Evolutionary conservation across 768 basidiomycete genomes (phyloP), one percentile per base, ranked within the genome.

Genomic region (Podaxis sp.): DNA sequence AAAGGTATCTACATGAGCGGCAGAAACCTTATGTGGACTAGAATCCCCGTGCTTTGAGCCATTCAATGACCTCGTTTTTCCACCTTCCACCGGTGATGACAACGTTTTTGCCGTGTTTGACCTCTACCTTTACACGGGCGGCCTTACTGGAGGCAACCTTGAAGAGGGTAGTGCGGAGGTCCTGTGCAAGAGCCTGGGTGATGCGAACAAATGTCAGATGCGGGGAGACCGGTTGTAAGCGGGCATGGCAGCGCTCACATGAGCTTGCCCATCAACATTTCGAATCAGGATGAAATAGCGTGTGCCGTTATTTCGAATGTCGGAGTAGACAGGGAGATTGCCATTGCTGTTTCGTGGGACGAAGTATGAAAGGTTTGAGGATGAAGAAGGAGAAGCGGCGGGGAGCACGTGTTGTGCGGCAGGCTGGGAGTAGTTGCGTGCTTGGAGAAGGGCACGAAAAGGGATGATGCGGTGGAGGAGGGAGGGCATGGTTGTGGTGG

Each of bases 271-370:
- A 63, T 91, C 80, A 8, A 93, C 77, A 73, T 92, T 89, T 57
- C 87, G 83, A 62, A 93, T 79, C 51, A 82, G 79, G 49, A 88
- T 73, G 39, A 83, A 76, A 64, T 84, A 76, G 60, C 85, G 83
- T 3, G 86, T 82, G 63, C 87, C 83, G 33, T 75, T 84, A 71
- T 88, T 90, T 65, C 88, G 85, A 51, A 90, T 71, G 71, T 92
- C 88, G 30, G 88, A 83, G 72, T 92, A 92, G 26, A 93, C 88
- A 49, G 91, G 90, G 33, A 93, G 79, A 53, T 83, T 82, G 36
- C 89, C 88, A 55, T 80, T 80, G 52, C 82, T 72, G 73, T 90
- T 92, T 64, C 91, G 84, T 22, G 84, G 82, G 51, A 93, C 79
- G 64, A 82, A 83, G 75, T 91, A 93, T 30, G 75, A 69, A 52